phyloP scores from a whole-genome alignment of 2,329 filamentous ascomycete genomes.

The Zymoseptoria pseudotritici region DNA sequence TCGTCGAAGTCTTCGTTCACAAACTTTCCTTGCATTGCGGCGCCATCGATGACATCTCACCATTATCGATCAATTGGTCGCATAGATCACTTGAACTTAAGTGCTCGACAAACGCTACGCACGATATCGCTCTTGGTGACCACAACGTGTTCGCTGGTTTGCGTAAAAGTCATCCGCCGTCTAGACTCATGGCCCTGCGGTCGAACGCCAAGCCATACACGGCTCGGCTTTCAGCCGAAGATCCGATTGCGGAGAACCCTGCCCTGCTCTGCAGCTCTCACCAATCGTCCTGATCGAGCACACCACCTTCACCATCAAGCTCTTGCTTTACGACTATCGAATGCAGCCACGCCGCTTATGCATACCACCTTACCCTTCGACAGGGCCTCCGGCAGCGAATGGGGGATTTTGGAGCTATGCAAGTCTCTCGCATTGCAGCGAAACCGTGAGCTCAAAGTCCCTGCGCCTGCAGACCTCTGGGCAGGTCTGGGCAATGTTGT shows the following conservation, averaged over 20 bases:
- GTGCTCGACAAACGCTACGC: too few relatives aligned
- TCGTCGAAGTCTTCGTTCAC: background rate
- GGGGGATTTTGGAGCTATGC: background rate
- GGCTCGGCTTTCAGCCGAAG: background rate
- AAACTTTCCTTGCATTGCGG: too few relatives aligned
- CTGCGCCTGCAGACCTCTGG: background rate
- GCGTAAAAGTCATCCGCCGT: background rate
- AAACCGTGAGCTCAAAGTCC: background rate
- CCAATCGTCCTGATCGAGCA: background rate
- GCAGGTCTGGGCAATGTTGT: background rate
- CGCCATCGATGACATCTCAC: too few relatives aligned
- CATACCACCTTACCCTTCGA: background rate
- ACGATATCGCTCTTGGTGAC: too few relatives aligned
- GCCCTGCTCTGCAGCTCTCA: background rate
- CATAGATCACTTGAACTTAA: too few relatives aligned
- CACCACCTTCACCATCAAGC: background rate
- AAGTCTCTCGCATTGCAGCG: background rate
- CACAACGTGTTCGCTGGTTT: background rate
- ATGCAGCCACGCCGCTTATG: background rate
- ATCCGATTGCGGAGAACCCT: background rate
- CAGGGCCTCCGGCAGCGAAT: background rate
- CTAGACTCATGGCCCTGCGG: background rate
- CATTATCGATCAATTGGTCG: background rate
- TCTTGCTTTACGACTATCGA: background rate
- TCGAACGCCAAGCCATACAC: background rate